Base-by-base conservation (phyloP, 1,139 yeast species). In the Blastobotrys persicus region DNA sequence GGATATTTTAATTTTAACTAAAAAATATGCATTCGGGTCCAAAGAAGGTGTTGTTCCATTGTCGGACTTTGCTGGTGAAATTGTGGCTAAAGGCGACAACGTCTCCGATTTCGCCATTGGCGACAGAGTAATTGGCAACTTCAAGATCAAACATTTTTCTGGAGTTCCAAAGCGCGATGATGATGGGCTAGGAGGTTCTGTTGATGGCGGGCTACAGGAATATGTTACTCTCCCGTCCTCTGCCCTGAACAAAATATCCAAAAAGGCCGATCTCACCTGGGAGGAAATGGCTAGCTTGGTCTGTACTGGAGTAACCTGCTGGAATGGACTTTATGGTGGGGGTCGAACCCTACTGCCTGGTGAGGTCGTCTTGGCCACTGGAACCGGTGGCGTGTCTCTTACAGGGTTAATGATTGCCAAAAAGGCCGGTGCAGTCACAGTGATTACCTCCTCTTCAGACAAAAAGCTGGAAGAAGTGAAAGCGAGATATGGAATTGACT, bases 371-470 rank as follows among this genome's bases (percentile, higher is more conserved):
- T 45, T 55, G 26, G 51, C 52, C 1, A 32, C 50, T 32, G 58
- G 58, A 4, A 55, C 58, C 14, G 58, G 58, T 9, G 58, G 58
- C 2, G 58, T 54, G 11, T 51, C 58, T 14, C 14, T 53, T 28
- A 50, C 52, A 20, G 58, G 51, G 4, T 44, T 55, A 2, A 44
- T 51, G n/a, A 55, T 55, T 46, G 58, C 58, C 32, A 55, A 52
- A 39, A 46, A 43, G n/a, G 56, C 58, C 20, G 58, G 58, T 13
- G 56, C 56, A 7, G 39, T 42, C 9, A 54, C 55, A 5, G 47
- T 55, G 37, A 45, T 48, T 17, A 54, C 57, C 2, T 52, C 56
- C 2, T 55, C 58, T 1, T 55, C 58, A 2, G 58, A 55, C 31
- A 47, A 51, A 44, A 55, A 55, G 45, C 50, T 55, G 14, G 42